Base-by-base conservation (phyloP, 306 rosid genomes). In the Dalbergia cochinchinensis region DNA sequence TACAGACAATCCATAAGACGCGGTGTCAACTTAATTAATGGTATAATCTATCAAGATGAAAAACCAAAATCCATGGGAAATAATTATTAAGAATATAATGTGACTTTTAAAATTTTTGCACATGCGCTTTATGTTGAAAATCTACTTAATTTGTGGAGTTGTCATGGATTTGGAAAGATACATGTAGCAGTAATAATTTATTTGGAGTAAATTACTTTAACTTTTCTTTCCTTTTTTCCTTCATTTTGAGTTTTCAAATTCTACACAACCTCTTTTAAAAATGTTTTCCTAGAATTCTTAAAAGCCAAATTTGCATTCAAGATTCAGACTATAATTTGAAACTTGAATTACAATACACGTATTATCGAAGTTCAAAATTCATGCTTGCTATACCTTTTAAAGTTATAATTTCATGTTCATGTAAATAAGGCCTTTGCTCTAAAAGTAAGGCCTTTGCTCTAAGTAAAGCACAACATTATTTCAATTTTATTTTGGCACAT, bases 11-110 rank as follows among this genome's bases (percentile, higher is more conserved):
- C 59, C 55, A 4, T 37, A 66, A 68, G 45, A 26, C 11, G 59
- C 61, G 45, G 82, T 68, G 76, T 78, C 35, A 15, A 47, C 47
- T 16, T 1, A 69, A 19, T 57, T 20, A 53, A 58, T 19, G 15
- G 39, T 55, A 26, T 48, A 11, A 35, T 35, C 34, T 26, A 31
- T 8, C 14, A 48, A 71, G 16, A 71, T 71, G 0, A 42, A 51
- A 50, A 7, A 48, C 7, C 16, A 48, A 50, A 35, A 5, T 45
- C 10, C 4, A 71, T n/a, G 65, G 35, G 3, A 71, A 54, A 16
- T 15, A 20, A 34, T 50, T 26, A 47, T 14, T 10, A 34, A 16
- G 34, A 34, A 71, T 71, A 15, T 51, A 47, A 61, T 39, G 37
- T 35, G n/a, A 31, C 67, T 65, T 65, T 22, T 33, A 41, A 16